Percentiles rank a stretch among this genome's conserved stretches.
phyloP scores from a whole-genome alignment of 2,329 filamentous ascomycete species.

The Tolypocladium guangdongense region DNA sequence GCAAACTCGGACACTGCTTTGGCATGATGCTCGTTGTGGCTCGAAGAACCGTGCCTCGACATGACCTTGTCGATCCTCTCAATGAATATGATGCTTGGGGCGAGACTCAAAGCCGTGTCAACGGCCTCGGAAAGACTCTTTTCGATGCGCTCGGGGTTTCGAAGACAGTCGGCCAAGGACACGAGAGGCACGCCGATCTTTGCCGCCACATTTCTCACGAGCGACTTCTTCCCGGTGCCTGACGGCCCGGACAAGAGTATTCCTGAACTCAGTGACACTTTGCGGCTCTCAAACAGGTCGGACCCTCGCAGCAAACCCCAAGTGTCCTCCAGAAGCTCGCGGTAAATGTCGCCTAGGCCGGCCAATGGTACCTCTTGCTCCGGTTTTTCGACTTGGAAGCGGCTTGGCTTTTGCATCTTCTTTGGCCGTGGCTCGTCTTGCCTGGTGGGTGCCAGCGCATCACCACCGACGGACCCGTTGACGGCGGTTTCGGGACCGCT shows the following conservation, averaged over 20 bases:
- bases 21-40: slow-evolving; percentile 82
- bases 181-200: slow-evolving; percentile 65
- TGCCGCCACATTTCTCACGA: slow-evolving; percentile 63
- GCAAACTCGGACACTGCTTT: slow-evolving; percentile 74
- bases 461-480: neutral
- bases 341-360: slow-evolving; percentile 17
- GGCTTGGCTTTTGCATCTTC: slow-evolving; percentile 18
- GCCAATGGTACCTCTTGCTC: slow-evolving; percentile 13
- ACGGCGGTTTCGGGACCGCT: slow-evolving; percentile 1
- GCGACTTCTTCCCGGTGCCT: slow-evolving; percentile 71
- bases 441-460: slow-evolving; percentile 6
- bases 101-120: slow-evolving; percentile 75
- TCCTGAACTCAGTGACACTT: slow-evolving; percentile 27
- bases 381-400: slow-evolving; percentile 19
- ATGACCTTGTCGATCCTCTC: slow-evolving; percentile 81
- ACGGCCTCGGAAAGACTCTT: slow-evolving; percentile 28
- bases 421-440: slow-evolving; percentile 17
- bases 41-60: slow-evolving; percentile 65
- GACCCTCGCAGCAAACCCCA: slow-evolving; percentile 10
- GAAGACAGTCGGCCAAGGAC: slow-evolving; percentile 29
- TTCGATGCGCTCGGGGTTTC: slow-evolving; percentile 27
- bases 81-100: slow-evolving; percentile 84
- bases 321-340: slow-evolving; percentile 9
- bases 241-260: slow-evolving; percentile 69
- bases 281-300: slow-evolving; percentile 7